phyloP scores from a whole-genome alignment of 1,139 yeast genomes.

The Suhomyces kunorum region DNA sequence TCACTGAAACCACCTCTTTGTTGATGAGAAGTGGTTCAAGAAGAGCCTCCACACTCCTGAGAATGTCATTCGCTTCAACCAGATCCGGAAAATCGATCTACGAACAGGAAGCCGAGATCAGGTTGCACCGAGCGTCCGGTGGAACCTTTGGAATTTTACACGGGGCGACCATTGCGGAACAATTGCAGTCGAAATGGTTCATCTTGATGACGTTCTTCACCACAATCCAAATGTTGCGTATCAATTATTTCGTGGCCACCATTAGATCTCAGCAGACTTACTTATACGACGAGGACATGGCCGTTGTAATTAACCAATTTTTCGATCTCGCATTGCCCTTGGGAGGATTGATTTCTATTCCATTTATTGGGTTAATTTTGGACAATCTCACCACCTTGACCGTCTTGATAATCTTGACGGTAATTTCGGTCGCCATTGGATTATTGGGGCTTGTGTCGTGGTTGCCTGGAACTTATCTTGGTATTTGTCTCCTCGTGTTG shows the following conservation, averaged over 20 bases:
- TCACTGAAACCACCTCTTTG: slow-evolving; percentile 45
- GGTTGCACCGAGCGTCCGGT: slow-evolving; percentile 55
- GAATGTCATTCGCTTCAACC: slow-evolving; percentile 35
- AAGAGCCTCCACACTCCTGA: slow-evolving; percentile 39
- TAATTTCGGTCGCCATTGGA: slow-evolving; percentile 63
- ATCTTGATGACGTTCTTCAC: slow-evolving; percentile 74
- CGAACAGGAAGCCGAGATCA: slow-evolving; percentile 64
- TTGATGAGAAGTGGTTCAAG: slow-evolving; percentile 42
- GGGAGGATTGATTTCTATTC: slow-evolving; percentile 84
- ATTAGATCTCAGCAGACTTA: slow-evolving; percentile 75
- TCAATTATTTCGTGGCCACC: slow-evolving; percentile 90
- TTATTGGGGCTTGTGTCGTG: slow-evolving; percentile 61
- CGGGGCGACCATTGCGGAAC: slow-evolving; percentile 59
- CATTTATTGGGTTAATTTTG: slow-evolving; percentile 78
- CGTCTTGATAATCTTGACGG: slow-evolving; percentile 54
- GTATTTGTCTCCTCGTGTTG: slow-evolving; percentile 71
- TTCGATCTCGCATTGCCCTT: slow-evolving; percentile 85
- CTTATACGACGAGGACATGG: slow-evolving; percentile 56
- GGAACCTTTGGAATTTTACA: slow-evolving; percentile 89
- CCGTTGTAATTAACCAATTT: slow-evolving; percentile 63
- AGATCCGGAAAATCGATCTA: slow-evolving; percentile 54
- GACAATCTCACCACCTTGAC: slow-evolving; percentile 71
- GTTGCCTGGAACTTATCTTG: slow-evolving; percentile 55
- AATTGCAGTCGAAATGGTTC: slow-evolving; percentile 78
- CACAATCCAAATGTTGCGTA: slow-evolving; percentile 83